Conservation (phyloP, 164 flowering plant species). For the Tetracentron sinense region DNA sequence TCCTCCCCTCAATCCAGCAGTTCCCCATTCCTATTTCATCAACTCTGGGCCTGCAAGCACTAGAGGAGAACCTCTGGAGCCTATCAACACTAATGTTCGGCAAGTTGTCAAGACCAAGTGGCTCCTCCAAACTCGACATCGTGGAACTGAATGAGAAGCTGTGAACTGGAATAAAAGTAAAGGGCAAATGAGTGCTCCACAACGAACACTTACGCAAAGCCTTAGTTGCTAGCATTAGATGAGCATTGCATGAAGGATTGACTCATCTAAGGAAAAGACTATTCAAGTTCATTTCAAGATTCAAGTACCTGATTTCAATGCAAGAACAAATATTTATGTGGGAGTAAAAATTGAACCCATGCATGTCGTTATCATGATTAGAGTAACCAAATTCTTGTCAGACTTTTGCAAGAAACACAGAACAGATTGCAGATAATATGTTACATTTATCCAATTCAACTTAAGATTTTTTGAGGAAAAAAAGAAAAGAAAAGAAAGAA, state of each 20-base stretch:
- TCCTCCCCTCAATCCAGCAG: constrained; percentile 76
- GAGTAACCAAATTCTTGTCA: neutral
- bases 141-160: constrained; percentile 23
- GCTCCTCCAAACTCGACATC: constrained; percentile 96
- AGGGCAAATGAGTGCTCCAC: constrained; percentile 21
- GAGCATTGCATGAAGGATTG: constrained; percentile 8
- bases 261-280: constrained; percentile 3
- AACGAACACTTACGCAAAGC: constrained; percentile 18
- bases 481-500: constrained; percentile 1
- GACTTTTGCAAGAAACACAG: neutral
- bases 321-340: neutral
- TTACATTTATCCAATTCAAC: neutral
- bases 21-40: constrained; percentile 68
- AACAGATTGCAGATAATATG: neutral
- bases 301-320: constrained; percentile 11
- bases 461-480: neutral
- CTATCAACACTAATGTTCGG: constrained; percentile 60
- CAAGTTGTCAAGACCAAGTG: constrained; percentile 67
- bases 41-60: constrained; percentile 59
- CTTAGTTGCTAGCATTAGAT: constrained; percentile 23
- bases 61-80: constrained; percentile 58
- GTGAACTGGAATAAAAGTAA: constrained; percentile 23
- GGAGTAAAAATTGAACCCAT: neutral
- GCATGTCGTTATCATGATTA: neutral
- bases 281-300: constrained; percentile 4